Base-by-base conservation (phyloP, 208 protist genomes). In the Sergeia podlipaevii region DNA sequence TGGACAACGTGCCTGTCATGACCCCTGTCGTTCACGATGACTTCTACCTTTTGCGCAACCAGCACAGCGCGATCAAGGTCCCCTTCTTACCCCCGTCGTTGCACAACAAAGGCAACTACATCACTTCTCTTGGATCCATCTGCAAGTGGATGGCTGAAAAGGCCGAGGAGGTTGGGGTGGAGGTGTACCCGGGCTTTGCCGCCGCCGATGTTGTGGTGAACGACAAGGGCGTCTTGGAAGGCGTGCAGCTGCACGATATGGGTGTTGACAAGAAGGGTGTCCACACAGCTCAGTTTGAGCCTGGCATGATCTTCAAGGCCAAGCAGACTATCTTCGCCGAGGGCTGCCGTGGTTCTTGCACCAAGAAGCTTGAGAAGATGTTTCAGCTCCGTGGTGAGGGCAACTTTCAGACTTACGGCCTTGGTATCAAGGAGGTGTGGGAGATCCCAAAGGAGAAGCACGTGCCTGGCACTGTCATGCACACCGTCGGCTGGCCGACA, bases 401-500 rank as follows among this genome's bases (percentile, higher is more conserved):
- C 51, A 79, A 96, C 47, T 77, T 69, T 52, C 98, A 99, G 74
- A 97, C 92, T 5, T 99, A 96, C 77, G 97, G 96, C 44, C 74
- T 99, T 29, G 98, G 98, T 42, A 80, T 99, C 52, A 99, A 99
- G 69, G 84, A 98, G 80, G 55, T 99, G 1, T 99, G 97, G 97
- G 88, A 98, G 67, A 68, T 99, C 11, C 79, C 91, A 29, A 81
- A 87, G 58, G 65, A 83, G 45, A 74, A 81, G 41, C 88, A 97
- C 71, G 46, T 77, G 37, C 75, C 82, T 13, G 98, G 98, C 39
- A 56, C 61, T 5, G 86, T 99, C 17, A 46, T 91, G 47, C 98
- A 99, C 80, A 98, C 96, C 8, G 65, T 97, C 4, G 98, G 98
- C 29, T 98, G 93, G 91, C 96, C 97, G 32, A 63, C 97, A 17